Base-by-base conservation (phyloP, 352 stramenopile genomes). In the Phytopythium helicoides region DNA sequence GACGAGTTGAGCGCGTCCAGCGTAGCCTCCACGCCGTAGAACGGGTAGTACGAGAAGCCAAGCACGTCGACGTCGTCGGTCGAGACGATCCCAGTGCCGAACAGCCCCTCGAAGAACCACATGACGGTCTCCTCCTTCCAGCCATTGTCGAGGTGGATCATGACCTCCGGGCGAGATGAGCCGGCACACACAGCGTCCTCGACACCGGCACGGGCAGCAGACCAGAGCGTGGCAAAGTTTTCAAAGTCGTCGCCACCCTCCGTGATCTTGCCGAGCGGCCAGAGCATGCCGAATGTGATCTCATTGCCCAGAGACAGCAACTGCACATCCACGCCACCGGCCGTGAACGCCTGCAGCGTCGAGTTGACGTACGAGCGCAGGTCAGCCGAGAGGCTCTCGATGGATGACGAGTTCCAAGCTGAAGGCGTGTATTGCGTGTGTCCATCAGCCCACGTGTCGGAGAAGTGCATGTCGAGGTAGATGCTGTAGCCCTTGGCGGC, bases 391-490 rank as follows among this genome's bases (percentile, higher is more conserved):
- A 68, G 42, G 0, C 39, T 60, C 5, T 58, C 51, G n/a, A 65
- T 37, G 15, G 58, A 57, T 22, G 63, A 60, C n/a, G 33, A 37
- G 21, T 68, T 54, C 54, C 58, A 71, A 15, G 48, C 39, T 5
- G 50, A 44, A 16, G 66, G 62, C 8, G 56, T 62, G 22, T 46
- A 47, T 52, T 75, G 66, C 18, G 62, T 45, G 11, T 36, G 53
- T 11, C 48, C 50, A 12, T 71, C 49, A 0, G 63, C 63, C 63
- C 63, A 71, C 3, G 63, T 71, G 25, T 71, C 63, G 16, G 63
- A 71, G 51, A 71, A 71, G 47, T 71, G 63, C 54, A 71, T 50
- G 47, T 71, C 63, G 3, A 71, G 55, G 47, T 56, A 71, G 61
- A 71, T 71, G 26, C 58, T 64, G 46, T 68, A 64, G 1, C 56